Evolutionary conservation across 2,329 filamentous ascomycete species (phyloP), one percentile per base, ranked within the genome.

Genomic region (Aspergillus versicolor): DNA sequence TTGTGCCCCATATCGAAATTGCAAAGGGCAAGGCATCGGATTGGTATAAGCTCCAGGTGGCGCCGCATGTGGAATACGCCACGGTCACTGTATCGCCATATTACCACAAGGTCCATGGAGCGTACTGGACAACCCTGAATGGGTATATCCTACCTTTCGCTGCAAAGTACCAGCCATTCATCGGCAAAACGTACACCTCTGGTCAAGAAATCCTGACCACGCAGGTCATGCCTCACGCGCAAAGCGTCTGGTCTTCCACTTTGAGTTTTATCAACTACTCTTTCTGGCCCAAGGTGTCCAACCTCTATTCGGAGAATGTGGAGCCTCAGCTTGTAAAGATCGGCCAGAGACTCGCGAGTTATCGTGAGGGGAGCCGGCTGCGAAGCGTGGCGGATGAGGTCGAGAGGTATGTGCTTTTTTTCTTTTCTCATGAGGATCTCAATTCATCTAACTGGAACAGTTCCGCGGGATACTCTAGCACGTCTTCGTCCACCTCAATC

Each of bases 291-390:
- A 88, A 89, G 62, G 61, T 97, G 11, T 86, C 89, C 24, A 82
- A 89, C 13, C 77, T 97, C 5, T 97, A 97, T 69, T 84, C 88
- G 11, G 88, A 96, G 69, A 96, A 96, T 66, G 92, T 99, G 3
- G 92, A 97, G 76, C 95, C 95, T 13, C 95, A 99, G 74, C 82
- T 99, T 13, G 84, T 93, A 56, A 91, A 92, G 67, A 97, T 99
- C 67, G 90, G 91, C 12, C 89, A 97, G 77, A 87, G 92, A 45
- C 83, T 99, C 11, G 92, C 92, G 41, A 79, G 77, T 61, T 82
- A 82, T 57, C 75, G 81, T 21, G 81, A 84, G 65, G 84, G 84
- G 19, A 85, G 84, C 70, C 86, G 84, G 64, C 65, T 88, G 21
- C 81, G 86, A 63, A 81, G 84, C 37, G 82, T 79, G 17, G 76